These are phyloP conservation scores for Allium cepa DNA, from an alignment of 106 monocot genomes.

Conservation along the genomic window DNA sequence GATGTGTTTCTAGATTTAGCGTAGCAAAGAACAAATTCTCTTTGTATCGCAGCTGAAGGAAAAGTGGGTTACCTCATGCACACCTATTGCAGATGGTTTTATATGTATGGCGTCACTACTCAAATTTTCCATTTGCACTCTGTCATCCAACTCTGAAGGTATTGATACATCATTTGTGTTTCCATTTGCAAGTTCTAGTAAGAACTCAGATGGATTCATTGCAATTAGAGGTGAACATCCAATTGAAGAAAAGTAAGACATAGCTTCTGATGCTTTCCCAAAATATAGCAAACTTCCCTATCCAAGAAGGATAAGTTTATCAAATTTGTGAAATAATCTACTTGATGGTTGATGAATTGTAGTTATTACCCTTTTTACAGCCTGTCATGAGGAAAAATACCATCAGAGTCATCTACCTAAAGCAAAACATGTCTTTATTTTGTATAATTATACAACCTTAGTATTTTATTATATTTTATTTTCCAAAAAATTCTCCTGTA, in stretches of 20 bases:
- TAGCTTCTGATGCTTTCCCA: constrained; percentile 71
- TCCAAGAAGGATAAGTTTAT: constrained; percentile 40
- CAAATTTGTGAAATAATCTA: constrained; percentile 49
- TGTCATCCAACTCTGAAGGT: constrained; percentile 61
- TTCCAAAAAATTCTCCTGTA: background rate
- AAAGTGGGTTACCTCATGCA: constrained; percentile 49
- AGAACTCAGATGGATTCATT: constrained; percentile 85
- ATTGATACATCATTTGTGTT: constrained; percentile 55
- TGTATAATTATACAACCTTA: background rate
- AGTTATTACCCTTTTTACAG: constrained; percentile 35
- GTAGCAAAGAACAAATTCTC: too few species aligned
- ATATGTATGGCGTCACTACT: constrained; percentile 31
- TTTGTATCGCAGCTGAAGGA: background rate
- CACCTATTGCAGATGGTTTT: constrained; percentile 49
- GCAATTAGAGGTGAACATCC: constrained; percentile 72
- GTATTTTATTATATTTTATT: background rate
- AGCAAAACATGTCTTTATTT: background rate
- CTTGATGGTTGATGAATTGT: constrained; percentile 67
- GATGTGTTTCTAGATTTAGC: too few species aligned
- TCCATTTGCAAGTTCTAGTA: constrained; percentile 81
- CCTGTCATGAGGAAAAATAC: constrained; percentile 1
- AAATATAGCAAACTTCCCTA: constrained; percentile 43
- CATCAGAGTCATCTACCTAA: background rate
- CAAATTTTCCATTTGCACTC: constrained; percentile 40
- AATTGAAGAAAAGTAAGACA: constrained; percentile 61